phyloP scores from a whole-genome alignment of 495 filamentous ascomycete genomes.

The Rhizodiscina lignyota region DNA sequence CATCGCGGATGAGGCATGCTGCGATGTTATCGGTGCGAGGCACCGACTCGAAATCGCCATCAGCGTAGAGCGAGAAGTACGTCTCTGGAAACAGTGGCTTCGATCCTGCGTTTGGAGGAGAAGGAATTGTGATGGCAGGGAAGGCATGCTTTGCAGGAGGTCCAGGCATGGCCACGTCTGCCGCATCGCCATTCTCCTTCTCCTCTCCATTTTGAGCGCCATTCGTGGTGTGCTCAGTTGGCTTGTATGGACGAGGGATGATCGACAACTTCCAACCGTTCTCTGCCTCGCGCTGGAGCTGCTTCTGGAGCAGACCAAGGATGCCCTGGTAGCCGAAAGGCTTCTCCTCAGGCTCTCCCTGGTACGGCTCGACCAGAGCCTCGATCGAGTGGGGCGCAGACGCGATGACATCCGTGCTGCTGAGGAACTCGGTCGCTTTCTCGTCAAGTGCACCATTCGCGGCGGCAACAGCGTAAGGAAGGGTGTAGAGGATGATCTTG shows the following conservation, averaged over 20 bases:
- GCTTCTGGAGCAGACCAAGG: slow-evolving; percentile 71
- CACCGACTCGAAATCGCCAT: slow-evolving; percentile 85
- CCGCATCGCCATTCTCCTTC: too few relatives aligned
- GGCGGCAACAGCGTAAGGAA: slow-evolving; percentile 77
- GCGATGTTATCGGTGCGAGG: slow-evolving; percentile 60
- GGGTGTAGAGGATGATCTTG: slow-evolving; percentile 84
- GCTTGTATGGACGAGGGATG: slow-evolving; percentile 70
- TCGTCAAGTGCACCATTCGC: slow-evolving; percentile 45
- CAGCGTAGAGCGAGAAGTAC: slow-evolving; percentile 79
- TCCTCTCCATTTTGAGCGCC: slow-evolving; percentile 28
- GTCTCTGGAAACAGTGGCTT: slow-evolving; percentile 77
- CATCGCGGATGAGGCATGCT: slow-evolving; percentile 68
- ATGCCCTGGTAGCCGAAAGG: slow-evolving; percentile 43
- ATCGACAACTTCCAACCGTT: slow-evolving; percentile 60
- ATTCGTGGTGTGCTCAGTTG: slow-evolving; percentile 27
- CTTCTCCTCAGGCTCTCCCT: slow-evolving; percentile 34
- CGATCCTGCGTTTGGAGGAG: slow-evolving; percentile 53
- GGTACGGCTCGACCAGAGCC: slow-evolving; percentile 68
- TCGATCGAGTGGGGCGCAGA: slow-evolving; percentile 69
- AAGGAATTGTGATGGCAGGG: slow-evolving; percentile 56
- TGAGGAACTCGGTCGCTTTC: slow-evolving; percentile 60
- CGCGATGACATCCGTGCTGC: slow-evolving; percentile 85
- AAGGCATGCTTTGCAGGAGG: slow-evolving; percentile 46
- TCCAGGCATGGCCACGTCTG: slow-evolving; percentile 4
- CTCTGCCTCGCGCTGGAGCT: slow-evolving; percentile 55